Evolutionary conservation across 345 rosid species (phyloP).

Genomic region (Euphorbia tirucalli): DNA sequence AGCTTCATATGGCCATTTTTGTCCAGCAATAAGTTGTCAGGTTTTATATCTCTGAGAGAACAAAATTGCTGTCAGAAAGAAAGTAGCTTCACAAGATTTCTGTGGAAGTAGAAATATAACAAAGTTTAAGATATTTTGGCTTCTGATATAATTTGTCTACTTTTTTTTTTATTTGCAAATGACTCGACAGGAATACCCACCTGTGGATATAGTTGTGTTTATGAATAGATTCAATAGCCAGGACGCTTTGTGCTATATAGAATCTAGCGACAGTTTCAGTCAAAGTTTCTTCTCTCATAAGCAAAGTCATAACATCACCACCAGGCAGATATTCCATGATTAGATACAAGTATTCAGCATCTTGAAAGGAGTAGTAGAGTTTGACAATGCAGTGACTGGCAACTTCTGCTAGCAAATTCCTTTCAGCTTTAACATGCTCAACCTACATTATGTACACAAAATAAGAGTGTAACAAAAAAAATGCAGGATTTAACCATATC

Average conservation of each 20-base stretch:
- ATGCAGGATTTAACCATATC: background rate
- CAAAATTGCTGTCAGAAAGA: slow-evolving; percentile 8
- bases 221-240: slow-evolving; percentile 95
- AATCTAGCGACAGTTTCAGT: slow-evolving; percentile 90
- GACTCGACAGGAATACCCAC: slow-evolving; percentile 34
- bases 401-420: slow-evolving; percentile 96
- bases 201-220: slow-evolving; percentile 88
- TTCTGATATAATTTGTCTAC: slow-evolving; percentile 1
- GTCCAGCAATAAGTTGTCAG: slow-evolving; percentile 90
- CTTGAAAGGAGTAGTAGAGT: slow-evolving; percentile 90
- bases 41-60: slow-evolving; percentile 82
- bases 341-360: slow-evolving; percentile 69
- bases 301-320: slow-evolving; percentile 92
- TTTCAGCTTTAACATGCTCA: slow-evolving; percentile 90
- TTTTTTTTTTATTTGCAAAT: background rate
- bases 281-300: slow-evolving; percentile 90
- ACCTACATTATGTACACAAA: slow-evolving; percentile 42
- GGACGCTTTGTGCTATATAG: slow-evolving; percentile 81
- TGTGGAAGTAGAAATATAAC: slow-evolving; percentile 10
- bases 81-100: slow-evolving; percentile 14
- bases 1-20: slow-evolving; percentile 87
- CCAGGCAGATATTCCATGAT: slow-evolving; percentile 96
- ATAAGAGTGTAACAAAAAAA: slow-evolving; percentile 12
- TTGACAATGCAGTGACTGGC: slow-evolving; percentile 87
- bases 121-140: slow-evolving; percentile 3